Evolutionary conservation across 164 flowering plant genomes (phyloP).

Genomic region (Nymphaea colorata): DNA sequence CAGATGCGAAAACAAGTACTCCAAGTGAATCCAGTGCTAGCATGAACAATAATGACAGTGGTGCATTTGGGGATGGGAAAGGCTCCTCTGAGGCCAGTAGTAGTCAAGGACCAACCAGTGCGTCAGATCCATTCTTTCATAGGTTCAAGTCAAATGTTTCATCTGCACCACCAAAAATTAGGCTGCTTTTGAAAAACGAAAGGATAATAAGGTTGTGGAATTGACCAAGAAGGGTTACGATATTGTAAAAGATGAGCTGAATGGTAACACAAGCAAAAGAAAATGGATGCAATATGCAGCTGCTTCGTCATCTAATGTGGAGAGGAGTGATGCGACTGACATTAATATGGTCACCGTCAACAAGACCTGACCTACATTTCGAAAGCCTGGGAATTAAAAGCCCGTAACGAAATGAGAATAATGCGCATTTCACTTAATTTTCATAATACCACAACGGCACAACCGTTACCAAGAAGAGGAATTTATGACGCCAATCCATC

Average conservation of each 20-base stretch:
- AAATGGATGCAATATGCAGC: slow-evolving; percentile 42
- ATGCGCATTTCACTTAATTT: too few species aligned
- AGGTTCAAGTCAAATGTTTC: slow-evolving; percentile 46
- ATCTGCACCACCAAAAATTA: slow-evolving; percentile 43
- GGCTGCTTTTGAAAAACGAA: slow-evolving; percentile 55
- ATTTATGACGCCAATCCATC: too few species aligned
- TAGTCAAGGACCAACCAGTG: slow-evolving; percentile 11
- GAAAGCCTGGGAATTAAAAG: too few species aligned
- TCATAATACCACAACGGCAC: too few species aligned
- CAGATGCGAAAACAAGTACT: slow-evolving; percentile 27
- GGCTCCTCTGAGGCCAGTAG: slow-evolving; percentile 30
- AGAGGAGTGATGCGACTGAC: slow-evolving; percentile 72
- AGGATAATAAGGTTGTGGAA: slow-evolving; percentile 65
- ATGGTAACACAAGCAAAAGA: slow-evolving; percentile 46
- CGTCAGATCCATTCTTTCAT: slow-evolving; percentile 31
- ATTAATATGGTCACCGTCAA: slow-evolving; percentile 8
- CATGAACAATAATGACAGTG: slow-evolving; percentile 20
- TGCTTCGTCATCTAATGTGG: slow-evolving; percentile 34
- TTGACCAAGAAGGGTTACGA: slow-evolving; percentile 76
- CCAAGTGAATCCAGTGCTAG: slow-evolving; percentile 21
- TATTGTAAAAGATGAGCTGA: slow-evolving; percentile 79
- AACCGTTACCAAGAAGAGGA: too few species aligned
- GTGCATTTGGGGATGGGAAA: slow-evolving; percentile 26
- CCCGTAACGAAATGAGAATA: too few species aligned
- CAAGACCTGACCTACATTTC: too few species aligned